Conservation (phyloP, 2,329 filamentous ascomycete genomes). For the Exophiala dermatitidis region DNA sequence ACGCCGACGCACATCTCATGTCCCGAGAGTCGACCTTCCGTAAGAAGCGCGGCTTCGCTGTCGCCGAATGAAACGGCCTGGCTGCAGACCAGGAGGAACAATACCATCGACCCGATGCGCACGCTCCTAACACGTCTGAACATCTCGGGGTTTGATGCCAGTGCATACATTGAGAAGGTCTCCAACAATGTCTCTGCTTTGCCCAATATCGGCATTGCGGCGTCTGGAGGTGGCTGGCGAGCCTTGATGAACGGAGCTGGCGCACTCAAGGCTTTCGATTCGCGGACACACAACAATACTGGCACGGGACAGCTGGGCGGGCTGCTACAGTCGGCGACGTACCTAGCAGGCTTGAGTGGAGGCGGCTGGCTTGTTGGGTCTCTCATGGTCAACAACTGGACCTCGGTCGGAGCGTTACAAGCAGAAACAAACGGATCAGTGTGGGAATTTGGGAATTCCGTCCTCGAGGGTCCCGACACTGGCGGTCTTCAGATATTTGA, state of each 20-base stretch:
- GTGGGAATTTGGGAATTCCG: constrained; percentile 58
- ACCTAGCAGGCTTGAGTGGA: constrained; percentile 72
- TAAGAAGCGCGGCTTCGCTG: constrained; percentile 57
- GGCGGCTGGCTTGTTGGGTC: constrained; percentile 82
- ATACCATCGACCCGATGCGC: constrained; percentile 67
- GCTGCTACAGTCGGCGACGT: constrained; percentile 72
- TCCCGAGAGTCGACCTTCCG: constrained; percentile 59
- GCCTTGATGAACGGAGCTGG: constrained; percentile 81
- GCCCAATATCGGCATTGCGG: constrained; percentile 66
- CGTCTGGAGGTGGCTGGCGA: constrained; percentile 78
- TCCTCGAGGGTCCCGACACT: constrained; percentile 52
- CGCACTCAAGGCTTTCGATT: constrained; percentile 70
- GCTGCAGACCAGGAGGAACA: constrained; percentile 63
- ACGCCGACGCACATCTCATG: constrained; percentile 62
- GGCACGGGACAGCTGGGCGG: constrained; percentile 65
- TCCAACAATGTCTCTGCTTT: constrained; percentile 50
- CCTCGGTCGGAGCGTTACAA: constrained; percentile 53
- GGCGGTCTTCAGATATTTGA: constrained; percentile 48
- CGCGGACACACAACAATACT: constrained; percentile 57
- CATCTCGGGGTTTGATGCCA: constrained; percentile 73
- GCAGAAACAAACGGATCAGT: constrained; percentile 41
- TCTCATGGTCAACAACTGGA: constrained; percentile 71
- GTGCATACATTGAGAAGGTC: constrained; percentile 58
- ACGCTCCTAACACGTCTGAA: constrained; percentile 63
- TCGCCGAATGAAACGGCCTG: constrained; percentile 66